A percentile compares a stretch with the other conserved stretches of the same genome.
Evolutionary conservation across 768 basidiomycete genomes (phyloP).

Genomic region (Leccinum subgranulosum): DNA sequence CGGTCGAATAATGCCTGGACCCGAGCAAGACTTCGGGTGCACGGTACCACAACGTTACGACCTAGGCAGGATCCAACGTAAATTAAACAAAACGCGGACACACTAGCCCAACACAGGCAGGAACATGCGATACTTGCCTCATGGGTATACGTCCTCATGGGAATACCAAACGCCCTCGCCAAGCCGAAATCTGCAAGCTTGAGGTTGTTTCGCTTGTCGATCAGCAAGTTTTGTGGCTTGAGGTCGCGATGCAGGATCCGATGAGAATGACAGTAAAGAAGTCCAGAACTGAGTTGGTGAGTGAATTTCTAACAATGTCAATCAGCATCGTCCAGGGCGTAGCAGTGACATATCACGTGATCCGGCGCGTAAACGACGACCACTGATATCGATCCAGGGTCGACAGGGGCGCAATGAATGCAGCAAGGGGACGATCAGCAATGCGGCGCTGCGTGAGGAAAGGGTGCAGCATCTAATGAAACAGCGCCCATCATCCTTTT

Average conservation of each 20-base stretch:
- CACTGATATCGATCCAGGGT: slow-evolving; percentile 19
- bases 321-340: slow-evolving; percentile 6
- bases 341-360: slow-evolving; percentile 30
- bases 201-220: slow-evolving; percentile 84
- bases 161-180: slow-evolving; percentile 96
- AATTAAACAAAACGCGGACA: slow-evolving; percentile 5
- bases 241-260: slow-evolving; percentile 96
- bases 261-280: slow-evolving; percentile 93
- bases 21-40: slow-evolving; percentile 97
- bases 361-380: slow-evolving; percentile 23
- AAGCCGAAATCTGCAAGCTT: slow-evolving; percentile 97
- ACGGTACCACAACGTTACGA: slow-evolving; percentile 99
- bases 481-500: neutral
- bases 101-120: neutral
- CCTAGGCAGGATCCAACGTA: slow-evolving; percentile 45
- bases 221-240: slow-evolving; percentile 94
- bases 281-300: slow-evolving; percentile 85
- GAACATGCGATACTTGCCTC: slow-evolving; percentile 59
- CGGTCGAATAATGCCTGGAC: slow-evolving; percentile 93
- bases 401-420: neutral
- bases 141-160: slow-evolving; percentile 98
- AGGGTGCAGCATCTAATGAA: slow-evolving; percentile 10
- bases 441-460: neutral
- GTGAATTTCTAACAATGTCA: slow-evolving; percentile 81
- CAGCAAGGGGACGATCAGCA: neutral